Evolutionary conservation across 2,329 filamentous ascomycete genomes (phyloP), one percentile per base, ranked within the genome.

Genomic region (Aureobasidium sp.): DNA sequence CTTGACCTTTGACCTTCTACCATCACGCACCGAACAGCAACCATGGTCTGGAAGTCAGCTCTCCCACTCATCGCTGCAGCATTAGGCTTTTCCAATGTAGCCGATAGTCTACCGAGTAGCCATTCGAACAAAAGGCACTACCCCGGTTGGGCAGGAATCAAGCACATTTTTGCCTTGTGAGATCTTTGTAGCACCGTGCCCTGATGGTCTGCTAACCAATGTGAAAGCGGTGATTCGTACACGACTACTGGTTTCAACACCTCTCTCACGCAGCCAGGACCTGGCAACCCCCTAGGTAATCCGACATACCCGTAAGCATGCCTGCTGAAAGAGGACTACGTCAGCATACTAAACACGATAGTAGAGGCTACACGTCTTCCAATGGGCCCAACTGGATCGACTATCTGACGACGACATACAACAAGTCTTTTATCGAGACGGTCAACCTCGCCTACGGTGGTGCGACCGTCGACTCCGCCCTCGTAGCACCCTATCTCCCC

Each of bases 251-350:
- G 80, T 9, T 88, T 87, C 70, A 72, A 84, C 61, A 72, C 79
- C 43, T 77, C 72, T 11, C 74, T 76, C 23, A 70, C 75, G 0
- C 77, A 83, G 38, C 83, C 85, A 1, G 79, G 75, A 8, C 64
- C 74, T 4, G 69, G 71, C 6, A 83, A 84, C 66, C 82, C 84
- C 0, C 73, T 87, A 63, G 84, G 85, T 0, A 88, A 88, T 65
- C 84, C 84, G 0, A 50, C 74, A 0, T 82, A 81, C 63, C 80
- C 78, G 60, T 61, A 51, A 62, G 53, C 33, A 21, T 17, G 5
- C 15, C 4, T 17, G 8, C n/a, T 8, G 10, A 13, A 4, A 17
- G 1, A 46, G 15, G 3, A n/a, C 7, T n/a, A 5, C 3, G 11
- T 7, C 23, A 46, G 31, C 19, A 57, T 50, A 43, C 38, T 46